A percentile compares a stretch with the other conserved stretches of the same genome.
These are phyloP conservation scores for Elongisporangium senticosum DNA, from an alignment of 352 stramenopile species.

Conservation along the genomic window DNA sequence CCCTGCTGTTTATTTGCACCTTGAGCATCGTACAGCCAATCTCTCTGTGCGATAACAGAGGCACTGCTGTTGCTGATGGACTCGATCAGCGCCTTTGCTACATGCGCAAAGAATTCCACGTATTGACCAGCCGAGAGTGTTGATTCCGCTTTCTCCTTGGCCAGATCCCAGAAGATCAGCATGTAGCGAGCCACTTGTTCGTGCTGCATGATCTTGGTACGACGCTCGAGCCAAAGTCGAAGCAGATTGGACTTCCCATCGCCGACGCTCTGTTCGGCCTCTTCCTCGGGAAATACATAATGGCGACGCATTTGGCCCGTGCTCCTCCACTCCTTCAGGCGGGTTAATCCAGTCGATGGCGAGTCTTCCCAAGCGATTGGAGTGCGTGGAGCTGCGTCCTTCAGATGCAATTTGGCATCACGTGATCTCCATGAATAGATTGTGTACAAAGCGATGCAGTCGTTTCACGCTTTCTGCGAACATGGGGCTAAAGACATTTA, in stretches of 20 bases:
- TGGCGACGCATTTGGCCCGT: constrained; percentile 36
- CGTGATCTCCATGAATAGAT: not conserved
- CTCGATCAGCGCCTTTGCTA: constrained; percentile 54
- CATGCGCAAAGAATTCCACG: constrained; percentile 52
- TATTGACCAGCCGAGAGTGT: constrained; percentile 30
- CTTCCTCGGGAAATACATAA: constrained; percentile 55
- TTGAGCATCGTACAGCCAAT: constrained; percentile 72
- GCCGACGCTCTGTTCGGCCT: constrained; percentile 56
- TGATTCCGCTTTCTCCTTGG: constrained; percentile 25
- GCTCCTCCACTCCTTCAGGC: not conserved
- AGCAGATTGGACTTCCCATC: constrained; percentile 45
- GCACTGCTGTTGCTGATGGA: constrained; percentile 32
- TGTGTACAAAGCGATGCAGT: not conserved
- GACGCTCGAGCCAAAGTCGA: constrained; percentile 41
- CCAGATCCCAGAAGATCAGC: constrained; percentile 55
- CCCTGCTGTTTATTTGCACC: constrained; percentile 10
- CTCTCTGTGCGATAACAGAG: constrained; percentile 28
- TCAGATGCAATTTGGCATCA: not conserved
- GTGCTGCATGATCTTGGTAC: constrained; percentile 25
- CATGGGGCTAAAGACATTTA: not conserved
- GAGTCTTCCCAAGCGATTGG: too few relatives aligned
- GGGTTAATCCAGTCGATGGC: too few relatives aligned
- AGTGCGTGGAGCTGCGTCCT: not conserved
- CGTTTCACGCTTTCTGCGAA: not conserved
- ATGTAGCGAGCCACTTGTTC: constrained; percentile 29